phyloP scores from a whole-genome alignment of 495 filamentous ascomycete species.

The Aspergillus indologenus region DNA sequence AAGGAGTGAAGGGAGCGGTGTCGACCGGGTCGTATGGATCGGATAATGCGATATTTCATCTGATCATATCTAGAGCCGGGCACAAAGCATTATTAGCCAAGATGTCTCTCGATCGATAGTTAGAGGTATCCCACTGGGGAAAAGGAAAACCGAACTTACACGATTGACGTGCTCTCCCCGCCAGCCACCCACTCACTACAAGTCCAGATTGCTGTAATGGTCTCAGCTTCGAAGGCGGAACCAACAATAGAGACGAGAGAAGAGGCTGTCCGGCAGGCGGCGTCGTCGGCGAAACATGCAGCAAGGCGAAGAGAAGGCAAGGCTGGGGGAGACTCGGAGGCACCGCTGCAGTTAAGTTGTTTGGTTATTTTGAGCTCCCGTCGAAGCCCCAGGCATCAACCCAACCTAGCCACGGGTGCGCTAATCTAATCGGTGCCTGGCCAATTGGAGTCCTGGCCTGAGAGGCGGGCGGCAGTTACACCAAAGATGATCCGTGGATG shows the following conservation, averaged over 20 bases:
- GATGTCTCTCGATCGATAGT: neutral
- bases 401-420: neutral
- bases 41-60: neutral
- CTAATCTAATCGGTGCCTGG: neutral
- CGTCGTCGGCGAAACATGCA: conserved; percentile 42
- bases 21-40: neutral
- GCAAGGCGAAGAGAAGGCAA: conserved; percentile 15
- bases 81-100: conserved; percentile 6
- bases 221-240: conserved; percentile 15
- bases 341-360: neutral
- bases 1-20: conserved; percentile 16
- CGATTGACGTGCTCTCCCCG: conserved; percentile 23
- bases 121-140: neutral
- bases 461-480: neutral
- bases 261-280: conserved; percentile 21
- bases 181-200: conserved; percentile 22
- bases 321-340: neutral
- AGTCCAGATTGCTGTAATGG: conserved; percentile 12
- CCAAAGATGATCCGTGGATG: conserved; percentile 6
- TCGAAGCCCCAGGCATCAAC: conserved; percentile 8
- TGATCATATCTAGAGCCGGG: conserved; percentile 10
- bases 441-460: neutral
- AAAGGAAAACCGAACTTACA: conserved; percentile 19
- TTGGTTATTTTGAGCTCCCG: conserved; percentile 7
- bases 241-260: conserved; percentile 20